Conservation (phyloP, 2,329 filamentous ascomycete species). For the Aspergillus fructus region DNA sequence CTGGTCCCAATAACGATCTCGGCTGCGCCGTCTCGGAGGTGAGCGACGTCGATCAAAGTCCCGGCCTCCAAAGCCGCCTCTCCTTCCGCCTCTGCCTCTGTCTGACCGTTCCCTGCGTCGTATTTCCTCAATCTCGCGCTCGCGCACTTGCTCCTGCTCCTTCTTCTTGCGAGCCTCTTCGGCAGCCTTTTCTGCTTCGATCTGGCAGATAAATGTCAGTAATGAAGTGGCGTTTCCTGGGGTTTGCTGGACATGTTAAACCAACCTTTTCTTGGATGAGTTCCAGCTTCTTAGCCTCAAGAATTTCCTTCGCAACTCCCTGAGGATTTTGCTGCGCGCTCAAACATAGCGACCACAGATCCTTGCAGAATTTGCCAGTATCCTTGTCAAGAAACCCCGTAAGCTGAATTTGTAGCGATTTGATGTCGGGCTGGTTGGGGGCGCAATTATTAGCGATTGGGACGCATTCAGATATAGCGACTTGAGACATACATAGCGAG, state of each 20-base stretch:
- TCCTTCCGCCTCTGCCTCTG: constrained; percentile 36
- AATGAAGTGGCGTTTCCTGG: neutral
- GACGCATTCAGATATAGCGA: neutral
- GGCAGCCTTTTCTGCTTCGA: constrained; percentile 77
- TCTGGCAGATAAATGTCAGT: constrained; percentile 48
- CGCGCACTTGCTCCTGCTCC: constrained; percentile 69
- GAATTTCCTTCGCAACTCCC: constrained; percentile 87
- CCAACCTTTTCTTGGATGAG: constrained; percentile 88
- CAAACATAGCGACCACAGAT: constrained; percentile 86
- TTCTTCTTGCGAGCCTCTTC: constrained; percentile 71
- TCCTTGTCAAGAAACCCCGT: constrained; percentile 95
- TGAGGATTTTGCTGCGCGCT: constrained; percentile 86
- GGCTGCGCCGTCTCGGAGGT: constrained; percentile 51
- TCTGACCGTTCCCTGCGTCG: constrained; percentile 56
- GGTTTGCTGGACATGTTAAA: neutral
- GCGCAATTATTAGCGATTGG: constrained; percentile 2
- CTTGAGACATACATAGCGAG: constrained; percentile 65
- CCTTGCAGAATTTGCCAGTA: constrained; percentile 83
- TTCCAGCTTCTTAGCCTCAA: constrained; percentile 95
- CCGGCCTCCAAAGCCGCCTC: constrained; percentile 36
- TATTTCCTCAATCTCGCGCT: constrained; percentile 67
- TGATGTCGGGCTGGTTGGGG: constrained; percentile 78
- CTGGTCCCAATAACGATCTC: constrained; percentile 45
- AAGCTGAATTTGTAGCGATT: constrained; percentile 88
- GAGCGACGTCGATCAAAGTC: constrained; percentile 54